Evolutionary conservation across 345 rosid species (phyloP), one percentile per base, ranked within the genome.

Genomic region (Triadica sebifera): DNA sequence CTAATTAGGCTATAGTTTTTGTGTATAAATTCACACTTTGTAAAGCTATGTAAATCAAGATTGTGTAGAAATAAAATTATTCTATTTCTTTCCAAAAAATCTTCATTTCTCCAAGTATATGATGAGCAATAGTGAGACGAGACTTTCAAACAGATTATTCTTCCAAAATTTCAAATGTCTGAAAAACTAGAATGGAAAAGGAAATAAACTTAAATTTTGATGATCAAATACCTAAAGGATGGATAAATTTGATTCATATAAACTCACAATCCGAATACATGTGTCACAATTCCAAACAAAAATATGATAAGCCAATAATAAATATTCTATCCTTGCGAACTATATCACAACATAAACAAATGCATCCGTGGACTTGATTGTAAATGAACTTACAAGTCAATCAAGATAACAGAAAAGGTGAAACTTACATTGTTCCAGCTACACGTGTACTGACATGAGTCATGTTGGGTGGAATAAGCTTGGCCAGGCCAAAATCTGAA

Each of bases 361-460:
- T 45, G 34, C 29, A 66, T 9, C 0, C 34, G 12, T n/a, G 52
- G 0, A 65, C 56, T 51, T 51, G 4, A 51, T n/a, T 17, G 4
- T 6, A 13, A 3, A 51, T 51, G n/a, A 51, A 38, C 10, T 20
- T 20, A 59, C 17, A 58, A 38, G 7, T 65, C n/a, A 20, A 24
- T 37, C 24, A 52, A 58, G 55, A 39, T 38, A 72, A 47, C 49
- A 12, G 71, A 45, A 70, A 52, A 71, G 51, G 8, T 60, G 57
- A 49, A 77, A 84, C 96, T 94, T 78, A 94, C 98, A 90, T 82
- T 81, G 98, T 94, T 55, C 99, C 99, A 9, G 99, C 98, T n/a
- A 95, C 99, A 38, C 98, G 92, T 47, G 99, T 95, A 79, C 98
- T 95, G 76, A 95, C 93, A 77, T 95, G 99, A 66, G 98, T 91